A percentile compares a stretch with the other conserved stretches of the same genome.
Evolutionary conservation across 176 grass and related monocot species (phyloP).

Genomic region (Ensete ventricosum): DNA sequence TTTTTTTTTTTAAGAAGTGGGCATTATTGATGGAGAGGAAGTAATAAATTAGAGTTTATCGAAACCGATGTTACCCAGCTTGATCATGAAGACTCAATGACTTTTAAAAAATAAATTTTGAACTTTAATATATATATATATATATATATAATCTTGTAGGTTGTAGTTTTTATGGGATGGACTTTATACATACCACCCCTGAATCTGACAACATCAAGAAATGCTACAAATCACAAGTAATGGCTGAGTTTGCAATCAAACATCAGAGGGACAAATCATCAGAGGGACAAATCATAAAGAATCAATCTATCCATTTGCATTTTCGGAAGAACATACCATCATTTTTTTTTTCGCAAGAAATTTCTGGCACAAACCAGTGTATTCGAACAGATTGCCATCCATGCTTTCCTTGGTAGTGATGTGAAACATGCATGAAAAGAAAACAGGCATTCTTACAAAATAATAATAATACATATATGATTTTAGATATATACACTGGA

Average conservation of each 20-base stretch:
- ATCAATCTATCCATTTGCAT: constrained; percentile 3
- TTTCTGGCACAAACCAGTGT: constrained; percentile 85
- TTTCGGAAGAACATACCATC: constrained; percentile 47
- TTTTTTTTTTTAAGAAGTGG: too few species aligned
- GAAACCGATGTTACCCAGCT: too few species aligned
- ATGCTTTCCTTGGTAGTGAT: constrained; percentile 75
- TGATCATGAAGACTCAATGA: too few species aligned
- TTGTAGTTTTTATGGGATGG: too few species aligned
- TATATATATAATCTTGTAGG: too few species aligned
- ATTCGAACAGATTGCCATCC: constrained; percentile 78
- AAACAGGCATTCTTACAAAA: neutral
- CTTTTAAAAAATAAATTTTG: too few species aligned
- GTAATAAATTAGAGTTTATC: too few species aligned
- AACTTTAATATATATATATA: too few species aligned
- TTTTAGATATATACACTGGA: too few species aligned
- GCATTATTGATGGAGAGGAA: too few species aligned
- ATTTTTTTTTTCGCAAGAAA: constrained; percentile 93
- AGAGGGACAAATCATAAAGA: neutral
- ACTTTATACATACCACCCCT: too few species aligned
- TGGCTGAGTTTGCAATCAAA: neutral
- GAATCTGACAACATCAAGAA: neutral
- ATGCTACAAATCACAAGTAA: neutral
- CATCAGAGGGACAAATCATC: neutral
- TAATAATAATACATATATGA: too few species aligned
- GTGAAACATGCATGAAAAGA: constrained; percentile 5